A percentile compares a stretch with the other conserved stretches of the same genome.
These are phyloP conservation scores for Oidiodendron maius DNA, from an alignment of 495 filamentous ascomycete genomes.

Conservation along the genomic window DNA sequence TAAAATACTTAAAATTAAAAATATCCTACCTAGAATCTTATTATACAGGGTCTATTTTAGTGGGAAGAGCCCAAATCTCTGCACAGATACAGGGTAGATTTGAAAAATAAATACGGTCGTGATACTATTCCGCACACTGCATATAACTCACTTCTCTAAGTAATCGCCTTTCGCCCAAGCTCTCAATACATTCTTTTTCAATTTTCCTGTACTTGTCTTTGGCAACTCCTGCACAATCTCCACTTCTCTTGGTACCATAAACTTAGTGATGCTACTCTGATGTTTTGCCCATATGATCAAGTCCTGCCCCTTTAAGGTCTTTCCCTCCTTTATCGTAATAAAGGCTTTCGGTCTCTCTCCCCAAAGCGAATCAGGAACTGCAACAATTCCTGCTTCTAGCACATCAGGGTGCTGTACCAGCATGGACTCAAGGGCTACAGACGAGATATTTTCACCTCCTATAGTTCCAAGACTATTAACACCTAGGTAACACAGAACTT, in stretches of 20 bases:
- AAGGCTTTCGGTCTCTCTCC: conserved; percentile 94
- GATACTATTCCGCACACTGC: too few relatives aligned
- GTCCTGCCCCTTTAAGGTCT: conserved; percentile 55
- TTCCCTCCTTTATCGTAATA: conserved; percentile 67
- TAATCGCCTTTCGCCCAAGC: conserved; percentile 39
- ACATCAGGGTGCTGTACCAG: conserved; percentile 85
- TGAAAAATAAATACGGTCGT: too few relatives aligned
- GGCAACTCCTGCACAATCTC: conserved; percentile 83
- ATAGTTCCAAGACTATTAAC: neutral
- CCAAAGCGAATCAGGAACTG: conserved; percentile 85
- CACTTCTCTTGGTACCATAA: conserved; percentile 94
- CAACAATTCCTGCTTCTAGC: conserved; percentile 85
- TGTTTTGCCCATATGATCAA: conserved; percentile 83
- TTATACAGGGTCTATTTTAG: too few relatives aligned
- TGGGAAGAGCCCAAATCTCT: too few relatives aligned
- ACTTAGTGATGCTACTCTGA: conserved; percentile 73
- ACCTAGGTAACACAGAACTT: neutral
- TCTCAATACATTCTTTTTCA: conserved; percentile 94
- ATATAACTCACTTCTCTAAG: conserved; percentile 13
- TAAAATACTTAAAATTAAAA: too few relatives aligned
- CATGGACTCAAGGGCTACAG: conserved; percentile 86
- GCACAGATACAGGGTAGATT: too few relatives aligned
- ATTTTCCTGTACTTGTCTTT: conserved; percentile 94
- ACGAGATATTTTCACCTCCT: conserved; percentile 97
- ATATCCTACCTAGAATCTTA: too few relatives aligned